A percentile compares a stretch with the other conserved stretches of the same genome.
These are phyloP conservation scores for Syncephalastrum contaminatum DNA, from an alignment of 371 early-diverging fungal genomes.

Conservation along the genomic window DNA sequence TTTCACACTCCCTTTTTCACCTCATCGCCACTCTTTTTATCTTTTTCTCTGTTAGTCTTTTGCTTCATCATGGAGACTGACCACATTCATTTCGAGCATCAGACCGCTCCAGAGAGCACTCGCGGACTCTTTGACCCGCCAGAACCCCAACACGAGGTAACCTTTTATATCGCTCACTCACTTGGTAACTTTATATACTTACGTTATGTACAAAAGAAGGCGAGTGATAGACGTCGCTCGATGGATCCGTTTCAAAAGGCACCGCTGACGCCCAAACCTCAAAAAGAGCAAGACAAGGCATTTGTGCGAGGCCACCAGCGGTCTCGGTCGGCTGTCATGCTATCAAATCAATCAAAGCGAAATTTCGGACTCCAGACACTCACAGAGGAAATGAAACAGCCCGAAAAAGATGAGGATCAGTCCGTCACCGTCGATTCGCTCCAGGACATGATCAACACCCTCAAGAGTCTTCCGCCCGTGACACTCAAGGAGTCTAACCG, in stretches of 20 bases:
- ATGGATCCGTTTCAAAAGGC: slow-evolving; percentile 8
- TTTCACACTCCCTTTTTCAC: slow-evolving; percentile 6
- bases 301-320: slow-evolving; percentile 37
- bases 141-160: slow-evolving; percentile 6
- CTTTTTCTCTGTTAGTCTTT: slow-evolving; percentile 18
- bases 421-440: slow-evolving; percentile 36
- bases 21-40: slow-evolving; percentile 8
- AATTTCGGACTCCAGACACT: slow-evolving; percentile 28
- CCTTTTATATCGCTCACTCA: background rate
- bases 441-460: slow-evolving; percentile 46
- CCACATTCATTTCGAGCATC: slow-evolving; percentile 32
- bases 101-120: slow-evolving; percentile 52
- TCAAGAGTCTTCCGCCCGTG: slow-evolving; percentile 44
- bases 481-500: slow-evolving; percentile 22
- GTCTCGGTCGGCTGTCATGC: slow-evolving; percentile 43
- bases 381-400: slow-evolving; percentile 25
- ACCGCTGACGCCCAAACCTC: slow-evolving; percentile 11
- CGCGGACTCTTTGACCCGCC: slow-evolving; percentile 46
- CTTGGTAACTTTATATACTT: slow-evolving; percentile 12
- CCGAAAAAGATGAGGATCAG: slow-evolving; percentile 11
- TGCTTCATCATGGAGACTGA: slow-evolving; percentile 24
- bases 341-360: slow-evolving; percentile 22
- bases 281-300: slow-evolving; percentile 6
- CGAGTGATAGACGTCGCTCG: slow-evolving; percentile 14
- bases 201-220: background rate